Percentiles rank a stretch among this genome's conserved stretches.
These are phyloP conservation scores for Solanum bulbocastanum DNA, from an alignment of 257 asterid species.

Conservation along the genomic window DNA sequence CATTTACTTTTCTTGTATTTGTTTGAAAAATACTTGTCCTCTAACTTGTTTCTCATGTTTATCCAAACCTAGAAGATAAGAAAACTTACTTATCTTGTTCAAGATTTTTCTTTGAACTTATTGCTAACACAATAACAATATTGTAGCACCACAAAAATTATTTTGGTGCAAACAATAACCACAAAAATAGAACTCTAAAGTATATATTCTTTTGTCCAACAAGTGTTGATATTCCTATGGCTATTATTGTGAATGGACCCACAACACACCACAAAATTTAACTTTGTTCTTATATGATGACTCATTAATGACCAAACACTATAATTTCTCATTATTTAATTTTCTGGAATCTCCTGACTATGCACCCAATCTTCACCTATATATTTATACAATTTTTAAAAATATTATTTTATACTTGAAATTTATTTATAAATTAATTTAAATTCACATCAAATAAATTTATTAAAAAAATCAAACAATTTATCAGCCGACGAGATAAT, in stretches of 20 bases:
- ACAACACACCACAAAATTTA: neutral
- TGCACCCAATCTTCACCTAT: neutral
- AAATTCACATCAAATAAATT: too few relatives aligned
- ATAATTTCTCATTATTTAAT: neutral
- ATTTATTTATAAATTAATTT: neutral
- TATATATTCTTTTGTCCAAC: neutral
- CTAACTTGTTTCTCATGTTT: neutral
- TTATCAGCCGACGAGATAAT: too few relatives aligned
- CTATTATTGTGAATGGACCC: neutral
- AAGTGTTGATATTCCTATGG: neutral
- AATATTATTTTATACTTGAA: neutral
- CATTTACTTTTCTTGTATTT: neutral
- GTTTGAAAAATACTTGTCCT: neutral
- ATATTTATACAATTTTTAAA: too few relatives aligned
- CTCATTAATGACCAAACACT: constrained; percentile 17
- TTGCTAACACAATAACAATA: neutral
- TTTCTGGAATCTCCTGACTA: neutral
- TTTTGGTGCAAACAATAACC: neutral
- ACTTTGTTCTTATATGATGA: constrained; percentile 14
- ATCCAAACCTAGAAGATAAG: constrained; percentile 1
- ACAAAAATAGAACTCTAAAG: neutral
- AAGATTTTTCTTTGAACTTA: neutral
- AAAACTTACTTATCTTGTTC: neutral
- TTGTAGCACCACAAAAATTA: neutral
- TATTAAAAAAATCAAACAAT: too few relatives aligned